These are phyloP conservation scores for Penicillium sp. DNA, from an alignment of 2,329 filamentous ascomycete species.

Conservation along the genomic window DNA sequence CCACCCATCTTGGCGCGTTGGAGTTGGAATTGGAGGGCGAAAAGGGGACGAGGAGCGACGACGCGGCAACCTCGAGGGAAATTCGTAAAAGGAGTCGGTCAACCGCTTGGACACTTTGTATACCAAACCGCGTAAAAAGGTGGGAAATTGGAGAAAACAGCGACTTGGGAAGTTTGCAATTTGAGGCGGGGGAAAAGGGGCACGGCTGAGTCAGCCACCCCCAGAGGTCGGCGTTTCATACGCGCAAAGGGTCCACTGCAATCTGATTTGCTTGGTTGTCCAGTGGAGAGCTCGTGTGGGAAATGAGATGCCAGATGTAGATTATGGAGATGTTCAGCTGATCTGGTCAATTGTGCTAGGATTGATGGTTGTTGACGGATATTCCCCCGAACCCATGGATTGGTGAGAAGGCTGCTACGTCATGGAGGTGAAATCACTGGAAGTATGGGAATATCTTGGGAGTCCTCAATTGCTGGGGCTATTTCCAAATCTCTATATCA, in stretches of 20 bases:
- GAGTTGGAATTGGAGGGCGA: slow-evolving; percentile 8
- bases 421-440: slow-evolving; percentile 19
- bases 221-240: slow-evolving; percentile 19
- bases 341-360: background rate
- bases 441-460: background rate
- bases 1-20: slow-evolving; percentile 74
- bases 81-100: background rate
- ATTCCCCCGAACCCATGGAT: background rate
- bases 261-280: slow-evolving; percentile 15
- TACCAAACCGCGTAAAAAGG: slow-evolving; percentile 1
- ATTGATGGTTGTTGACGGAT: background rate
- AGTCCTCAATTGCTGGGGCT: background rate
- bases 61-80: background rate
- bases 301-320: background rate
- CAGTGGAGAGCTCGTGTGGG: slow-evolving; percentile 4
- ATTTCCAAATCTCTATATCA: background rate
- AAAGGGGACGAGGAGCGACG: background rate
- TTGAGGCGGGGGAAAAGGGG: slow-evolving; percentile 46
- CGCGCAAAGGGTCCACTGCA: slow-evolving; percentile 15
- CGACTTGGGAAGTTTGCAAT: slow-evolving; percentile 17
- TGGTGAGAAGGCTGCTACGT: slow-evolving; percentile 19
- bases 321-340: background rate
- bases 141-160: slow-evolving; percentile 25
- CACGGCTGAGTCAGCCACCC: slow-evolving; percentile 43
- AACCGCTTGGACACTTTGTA: background rate